These are phyloP conservation scores for Heritiera fomes DNA, from an alignment of 345 rosid genomes.

Conservation along the genomic window DNA sequence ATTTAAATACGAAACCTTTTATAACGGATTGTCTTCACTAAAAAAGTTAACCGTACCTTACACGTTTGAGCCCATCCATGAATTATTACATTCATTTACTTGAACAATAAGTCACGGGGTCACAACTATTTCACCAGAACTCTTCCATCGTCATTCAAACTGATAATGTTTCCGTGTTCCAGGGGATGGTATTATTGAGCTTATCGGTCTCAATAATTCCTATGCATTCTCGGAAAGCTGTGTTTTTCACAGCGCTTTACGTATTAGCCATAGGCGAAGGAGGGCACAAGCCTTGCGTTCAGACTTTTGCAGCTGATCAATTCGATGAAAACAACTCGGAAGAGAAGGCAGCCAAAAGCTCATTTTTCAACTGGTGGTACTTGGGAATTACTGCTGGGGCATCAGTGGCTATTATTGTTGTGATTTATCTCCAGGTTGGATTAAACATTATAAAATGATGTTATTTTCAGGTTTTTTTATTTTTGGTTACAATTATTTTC, in stretches of 20 bases:
- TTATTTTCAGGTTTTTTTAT: too few species aligned
- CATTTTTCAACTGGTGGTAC: conserved; percentile 96
- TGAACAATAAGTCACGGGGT: too few species aligned
- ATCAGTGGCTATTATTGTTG: conserved; percentile 54
- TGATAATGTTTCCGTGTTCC: background rate
- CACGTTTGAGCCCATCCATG: background rate
- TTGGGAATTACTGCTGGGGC: conserved; percentile 58
- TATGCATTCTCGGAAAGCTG: conserved; percentile 34
- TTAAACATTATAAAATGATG: background rate
- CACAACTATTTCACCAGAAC: too few species aligned
- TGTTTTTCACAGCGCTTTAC: conserved; percentile 70
- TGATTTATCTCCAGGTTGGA: conserved; percentile 65
- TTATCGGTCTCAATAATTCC: conserved; percentile 61
- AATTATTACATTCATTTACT: background rate
- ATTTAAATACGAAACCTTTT: too few species aligned
- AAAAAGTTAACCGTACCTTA: too few species aligned
- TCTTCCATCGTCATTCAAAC: background rate
- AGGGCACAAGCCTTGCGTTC: conserved; percentile 92
- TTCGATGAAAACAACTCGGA: conserved; percentile 59
- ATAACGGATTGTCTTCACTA: too few species aligned
- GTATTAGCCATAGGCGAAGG: conserved; percentile 83
- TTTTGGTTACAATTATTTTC: too few species aligned
- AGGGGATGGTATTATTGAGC: conserved; percentile 77
- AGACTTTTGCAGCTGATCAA: conserved; percentile 95
- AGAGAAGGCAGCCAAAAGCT: conserved; percentile 77